Base-by-base conservation (phyloP, 2,329 filamentous ascomycete species). In the Xylaria sp. region DNA sequence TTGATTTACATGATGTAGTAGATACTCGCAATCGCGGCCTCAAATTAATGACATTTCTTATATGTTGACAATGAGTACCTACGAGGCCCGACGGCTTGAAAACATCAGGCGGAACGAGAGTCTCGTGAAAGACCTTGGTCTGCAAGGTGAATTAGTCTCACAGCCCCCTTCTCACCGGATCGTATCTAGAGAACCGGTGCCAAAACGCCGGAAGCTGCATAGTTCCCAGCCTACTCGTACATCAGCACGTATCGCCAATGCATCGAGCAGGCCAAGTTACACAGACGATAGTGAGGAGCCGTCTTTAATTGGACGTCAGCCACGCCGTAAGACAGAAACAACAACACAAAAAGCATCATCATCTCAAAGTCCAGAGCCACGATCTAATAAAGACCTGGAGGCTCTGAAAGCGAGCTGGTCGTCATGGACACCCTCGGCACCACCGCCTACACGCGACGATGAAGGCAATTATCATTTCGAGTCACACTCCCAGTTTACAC, bases 61-160 rank as follows among this genome's bases (percentile, higher is more conserved):
- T 2, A 6, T 33, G 33, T 33, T 11, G 3, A n/a, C 10, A 36
- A 77, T 77, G 76, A 66, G 69, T 40, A 80, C 78, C 53, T 84
- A 86, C 71, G 84, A 86, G 72, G 78, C 79, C 1, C 79, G 81
- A 23, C 80, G 85, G 2, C 77, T 80, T 7, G 81, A 79, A 15
- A 86, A 86, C 70, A 85, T 87, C 71, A 80, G 81, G 68, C 79
- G 82, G 10, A 87, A 87, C 71, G 78, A 84, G 71, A 81, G 79
- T 9, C 78, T 87, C 1, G 76, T 87, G 3, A 80, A 80, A 57
- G 80, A 83, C 46, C 81, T 87, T 17, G 81, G 84, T 11, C 80
- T 87, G 59, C 79, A 80, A 44, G 70, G 74, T n/a, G 68, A 77
- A 60, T 68, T 76, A 10, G 53, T 33, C 46, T 38, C 36, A 20